phyloP scores from a whole-genome alignment of 2,329 filamentous ascomycete species.

The Colletotrichum phormii region DNA sequence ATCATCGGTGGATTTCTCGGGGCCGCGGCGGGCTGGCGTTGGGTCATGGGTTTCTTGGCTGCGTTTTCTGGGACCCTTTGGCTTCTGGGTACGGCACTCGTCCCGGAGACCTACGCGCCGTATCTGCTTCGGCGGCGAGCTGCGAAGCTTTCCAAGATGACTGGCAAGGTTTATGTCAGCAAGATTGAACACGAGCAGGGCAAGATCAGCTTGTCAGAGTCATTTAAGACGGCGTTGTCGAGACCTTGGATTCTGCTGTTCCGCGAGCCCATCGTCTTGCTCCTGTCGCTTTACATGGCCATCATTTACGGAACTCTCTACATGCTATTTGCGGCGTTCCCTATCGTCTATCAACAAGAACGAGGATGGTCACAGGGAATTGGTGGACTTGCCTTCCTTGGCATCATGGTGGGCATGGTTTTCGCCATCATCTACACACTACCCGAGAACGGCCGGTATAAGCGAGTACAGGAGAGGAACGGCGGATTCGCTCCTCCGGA shows the following conservation, averaged over 20 bases:
- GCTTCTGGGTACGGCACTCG: constrained; percentile 58
- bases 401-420: constrained; percentile 75
- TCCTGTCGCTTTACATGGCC: constrained; percentile 74
- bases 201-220: constrained; percentile 50
- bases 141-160: constrained; percentile 39
- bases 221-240: constrained; percentile 52
- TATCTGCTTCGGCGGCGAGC: constrained; percentile 39
- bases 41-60: constrained; percentile 75
- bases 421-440: constrained; percentile 62
- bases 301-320: constrained; percentile 69
- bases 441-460: constrained; percentile 57
- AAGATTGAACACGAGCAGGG: constrained; percentile 61
- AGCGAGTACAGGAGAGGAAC: constrained; percentile 48
- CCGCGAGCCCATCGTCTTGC: constrained; percentile 75
- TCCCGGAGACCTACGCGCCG: constrained; percentile 45
- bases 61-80: constrained; percentile 58
- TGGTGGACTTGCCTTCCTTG: constrained; percentile 74
- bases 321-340: constrained; percentile 70
- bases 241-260: constrained; percentile 78
- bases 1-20: constrained; percentile 76
- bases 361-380: constrained; percentile 70
- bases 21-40: constrained; percentile 73
- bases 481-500: constrained; percentile 67
- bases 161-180: constrained; percentile 40
- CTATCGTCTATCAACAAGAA: constrained; percentile 72